These are phyloP conservation scores for Allium cepa DNA, from an alignment of 106 monocot species.

Conservation along the genomic window DNA sequence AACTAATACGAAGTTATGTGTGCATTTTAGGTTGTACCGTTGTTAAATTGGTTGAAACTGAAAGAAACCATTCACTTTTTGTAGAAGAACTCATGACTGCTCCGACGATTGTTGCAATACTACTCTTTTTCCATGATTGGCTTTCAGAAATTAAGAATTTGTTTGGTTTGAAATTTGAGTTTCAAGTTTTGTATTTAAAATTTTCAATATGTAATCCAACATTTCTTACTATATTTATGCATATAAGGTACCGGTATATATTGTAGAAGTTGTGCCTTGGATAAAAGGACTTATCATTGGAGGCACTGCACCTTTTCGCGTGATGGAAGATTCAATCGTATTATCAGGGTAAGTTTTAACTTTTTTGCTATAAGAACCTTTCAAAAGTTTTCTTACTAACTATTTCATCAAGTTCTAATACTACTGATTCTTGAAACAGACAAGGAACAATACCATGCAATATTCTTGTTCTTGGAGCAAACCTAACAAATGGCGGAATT, in stretches of 20 bases:
- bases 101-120: conserved; percentile 42
- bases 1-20: neutral
- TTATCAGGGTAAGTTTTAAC: conserved; percentile 29
- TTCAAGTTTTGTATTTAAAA: no score
- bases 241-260: conserved; percentile 22
- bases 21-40: conserved; percentile 4
- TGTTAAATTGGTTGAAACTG: neutral
- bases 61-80: conserved; percentile 18
- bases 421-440: conserved; percentile 20
- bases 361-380: neutral
- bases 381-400: neutral
- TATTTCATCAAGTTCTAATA: neutral
- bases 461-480: conserved; percentile 73
- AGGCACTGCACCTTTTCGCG: conserved; percentile 23
- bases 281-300: conserved; percentile 36
- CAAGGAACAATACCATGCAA: conserved; percentile 56
- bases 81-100: conserved; percentile 36
- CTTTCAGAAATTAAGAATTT: neutral
- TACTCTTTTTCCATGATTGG: neutral
- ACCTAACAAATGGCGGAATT: conserved; percentile 41
- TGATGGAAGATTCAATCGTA: conserved; percentile 28
- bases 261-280: conserved; percentile 35
- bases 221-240: no score
- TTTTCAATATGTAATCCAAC: no score
- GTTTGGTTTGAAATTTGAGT: no score